Evolutionary conservation across 176 grass and related monocot species (phyloP), one percentile per base, ranked within the genome.

Genomic region (Carex myosuroides): DNA sequence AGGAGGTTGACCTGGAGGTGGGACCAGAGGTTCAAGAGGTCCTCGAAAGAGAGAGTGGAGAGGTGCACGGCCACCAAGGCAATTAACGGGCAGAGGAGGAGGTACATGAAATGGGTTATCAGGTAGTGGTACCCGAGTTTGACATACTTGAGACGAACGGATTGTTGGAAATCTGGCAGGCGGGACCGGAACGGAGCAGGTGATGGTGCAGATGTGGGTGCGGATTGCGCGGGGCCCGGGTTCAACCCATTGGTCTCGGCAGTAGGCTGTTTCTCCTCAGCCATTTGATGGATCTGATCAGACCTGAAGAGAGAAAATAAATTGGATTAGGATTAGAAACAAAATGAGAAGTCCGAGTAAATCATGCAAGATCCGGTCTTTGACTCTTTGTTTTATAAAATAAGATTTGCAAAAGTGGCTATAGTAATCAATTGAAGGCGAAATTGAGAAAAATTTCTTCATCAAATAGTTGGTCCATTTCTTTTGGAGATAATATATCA

Each of bases 51-150:
- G 56, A 97, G 89, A 64, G 88, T 94, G 20, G 88, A 92, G 65
- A 97, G 88, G 81, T 91, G 89, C n/a, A 91, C 90, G 7, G 83
- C 79, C 0, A 86, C 83, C 6, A 91, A 84, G 6, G 56, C 64
- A 58, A 92, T 87, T 24, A 94, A 84, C 1, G 94, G 94, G 16
- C 86, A 88, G 0, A 97, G 88, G 18, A 97, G 84, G 6, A 97
- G 91, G 88, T 94, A 97, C 88, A 94, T 92, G 48, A 90, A 90
- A 87, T 94, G 95, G 84, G 90, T 92, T 84, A 98, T 98, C 24
- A 98, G 89, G 95, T 98, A 88, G 72, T 88, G 95, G 90, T 98
- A 98, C 59, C 95, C 95, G 26, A 98, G 95, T 80, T 93, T 94
- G 70, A 98, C 95, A 72, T 98, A 98, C 81, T 98, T 98, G 79